Base-by-base conservation (phyloP, 352 stramenopile genomes). In the Phytophthora rubi region DNA sequence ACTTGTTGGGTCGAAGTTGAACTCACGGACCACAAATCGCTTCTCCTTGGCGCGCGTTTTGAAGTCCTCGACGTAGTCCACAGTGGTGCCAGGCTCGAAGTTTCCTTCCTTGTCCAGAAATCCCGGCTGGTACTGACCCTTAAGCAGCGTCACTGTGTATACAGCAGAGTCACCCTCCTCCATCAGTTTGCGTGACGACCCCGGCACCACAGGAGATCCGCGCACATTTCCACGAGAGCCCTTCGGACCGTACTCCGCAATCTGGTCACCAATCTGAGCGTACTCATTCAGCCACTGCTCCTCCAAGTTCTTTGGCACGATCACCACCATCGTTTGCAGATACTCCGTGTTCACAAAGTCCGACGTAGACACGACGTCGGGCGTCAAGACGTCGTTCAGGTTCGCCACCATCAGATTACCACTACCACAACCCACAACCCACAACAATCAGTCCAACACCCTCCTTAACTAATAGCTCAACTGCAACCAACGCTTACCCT, bases 291-390 rank as follows among this genome's bases (percentile, higher is more conserved):
- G 69, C 87, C 92, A 98, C 54, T 83, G 74, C 71, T 98, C 92
- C 70, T 98, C 92, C 59, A 96, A 65, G 58, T 83, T 94, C 68
- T 98, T 99, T 10, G 85, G 82, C 21, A 99, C 89, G 37, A 97
- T 93, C 23, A 99, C 92, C 61, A 99, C 95, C 30, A 99, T 77
- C 6, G 97, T 99, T 73, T 98, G 95, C 33, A 99, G 76, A 81
- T 99, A 98, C 69, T 99, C 97, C 9, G 94, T 98, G 83, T 99
- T 98, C 66, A 98, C 73, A 68, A 99, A 96, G 65, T 96, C 87
- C 16, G 83, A 91, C 13, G 82, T 79, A 16, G 95, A 96, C 47
- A 99, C 88, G 33, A 97, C 72, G 35, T 96, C 88, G 12, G 93
- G 90, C 9, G 92, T 97, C 66, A 99, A 77, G 26, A 98, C 82